phyloP scores from a whole-genome alignment of 768 basidiomycete genomes.

The Russula ochroleuca region DNA sequence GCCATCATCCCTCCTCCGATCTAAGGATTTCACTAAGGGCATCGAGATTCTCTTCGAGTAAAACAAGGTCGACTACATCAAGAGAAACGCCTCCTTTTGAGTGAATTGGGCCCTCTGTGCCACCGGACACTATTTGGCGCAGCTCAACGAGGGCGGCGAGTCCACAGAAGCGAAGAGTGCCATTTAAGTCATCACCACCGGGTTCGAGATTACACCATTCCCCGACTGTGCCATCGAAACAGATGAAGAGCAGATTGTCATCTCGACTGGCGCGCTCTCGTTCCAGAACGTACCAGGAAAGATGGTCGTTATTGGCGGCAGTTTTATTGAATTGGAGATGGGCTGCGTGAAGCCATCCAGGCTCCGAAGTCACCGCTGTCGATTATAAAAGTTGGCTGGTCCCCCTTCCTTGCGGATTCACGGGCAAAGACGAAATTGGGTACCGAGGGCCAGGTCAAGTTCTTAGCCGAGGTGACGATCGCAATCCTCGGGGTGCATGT shows the following conservation, averaged over 20 bases:
- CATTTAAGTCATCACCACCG: constrained; percentile 96
- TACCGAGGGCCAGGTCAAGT: constrained; percentile 90
- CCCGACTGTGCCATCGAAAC: constrained; percentile 88
- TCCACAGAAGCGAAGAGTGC: constrained; percentile 88
- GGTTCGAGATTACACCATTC: constrained; percentile 95
- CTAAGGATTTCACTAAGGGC: constrained; percentile 92
- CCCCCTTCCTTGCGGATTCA: constrained; percentile 94
- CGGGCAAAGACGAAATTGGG: constrained; percentile 96
- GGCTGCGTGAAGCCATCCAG: constrained; percentile 96
- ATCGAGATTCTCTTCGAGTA: constrained; percentile 92
- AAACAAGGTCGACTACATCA: constrained; percentile 98
- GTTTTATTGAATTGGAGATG: constrained; percentile 96
- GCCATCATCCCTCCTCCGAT: constrained; percentile 51
- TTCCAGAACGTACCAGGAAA: constrained; percentile 90
- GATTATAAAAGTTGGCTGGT: constrained; percentile 96
- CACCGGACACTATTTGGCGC: constrained; percentile 65
- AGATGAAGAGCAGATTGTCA: constrained; percentile 95
- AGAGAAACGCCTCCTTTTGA: constrained; percentile 92
- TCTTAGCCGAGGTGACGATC: constrained; percentile 94
- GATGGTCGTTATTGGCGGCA: constrained; percentile 97
- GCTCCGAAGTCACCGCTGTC: constrained; percentile 93
- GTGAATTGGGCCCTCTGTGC: too few relatives aligned
- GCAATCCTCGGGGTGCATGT: constrained; percentile 91
- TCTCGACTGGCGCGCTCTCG: constrained; percentile 87
- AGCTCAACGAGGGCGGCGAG: constrained; percentile 81